phyloP scores from a whole-genome alignment of 2,329 filamentous ascomycete genomes.

The Hypoxylon sp. region DNA sequence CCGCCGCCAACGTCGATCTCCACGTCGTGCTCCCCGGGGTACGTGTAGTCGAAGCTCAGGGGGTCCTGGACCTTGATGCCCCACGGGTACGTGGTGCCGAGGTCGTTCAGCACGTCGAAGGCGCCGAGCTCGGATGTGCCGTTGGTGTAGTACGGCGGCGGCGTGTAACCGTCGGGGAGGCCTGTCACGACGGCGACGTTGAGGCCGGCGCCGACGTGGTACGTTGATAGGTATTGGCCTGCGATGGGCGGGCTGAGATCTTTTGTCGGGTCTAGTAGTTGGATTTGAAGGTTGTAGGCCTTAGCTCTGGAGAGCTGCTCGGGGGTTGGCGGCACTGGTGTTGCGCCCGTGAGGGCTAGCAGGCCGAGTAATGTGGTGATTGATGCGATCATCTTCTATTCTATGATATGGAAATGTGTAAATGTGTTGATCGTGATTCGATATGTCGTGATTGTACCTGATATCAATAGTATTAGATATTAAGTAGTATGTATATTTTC shows the following conservation, averaged over 20 bases:
- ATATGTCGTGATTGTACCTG: slow-evolving; percentile 1
- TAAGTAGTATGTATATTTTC: slow-evolving; percentile 12
- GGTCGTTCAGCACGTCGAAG: slow-evolving; percentile 31
- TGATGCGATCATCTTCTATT: slow-evolving; percentile 37
- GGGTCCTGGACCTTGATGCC: slow-evolving; percentile 23
- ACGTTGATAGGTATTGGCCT: slow-evolving; percentile 22
- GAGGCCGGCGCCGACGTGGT: slow-evolving; percentile 33
- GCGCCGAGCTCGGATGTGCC: slow-evolving; percentile 14
- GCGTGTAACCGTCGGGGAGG: not conserved
- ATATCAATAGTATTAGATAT: slow-evolving; percentile 23
- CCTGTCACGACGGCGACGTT: slow-evolving; percentile 24
- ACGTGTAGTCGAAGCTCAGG: slow-evolving; percentile 12
- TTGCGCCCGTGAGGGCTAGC: slow-evolving; percentile 32
- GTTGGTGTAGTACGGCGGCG: slow-evolving; percentile 39
- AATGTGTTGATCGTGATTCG: slow-evolving; percentile 5
- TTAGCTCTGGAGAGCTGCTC: slow-evolving; percentile 24
- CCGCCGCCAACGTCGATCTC: slow-evolving; percentile 32
- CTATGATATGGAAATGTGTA: not conserved
- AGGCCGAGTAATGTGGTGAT: slow-evolving; percentile 29
- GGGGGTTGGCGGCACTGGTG: slow-evolving; percentile 21
- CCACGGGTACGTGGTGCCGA: slow-evolving; percentile 30
- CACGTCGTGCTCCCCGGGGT: slow-evolving; percentile 34
- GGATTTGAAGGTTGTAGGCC: slow-evolving; percentile 35
- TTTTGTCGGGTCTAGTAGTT: slow-evolving; percentile 28
- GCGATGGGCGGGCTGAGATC: slow-evolving; percentile 32